Evolutionary conservation across 2,329 filamentous ascomycete species (phyloP), one percentile per base, ranked within the genome.

Genomic region (Ophiostoma ips): DNA sequence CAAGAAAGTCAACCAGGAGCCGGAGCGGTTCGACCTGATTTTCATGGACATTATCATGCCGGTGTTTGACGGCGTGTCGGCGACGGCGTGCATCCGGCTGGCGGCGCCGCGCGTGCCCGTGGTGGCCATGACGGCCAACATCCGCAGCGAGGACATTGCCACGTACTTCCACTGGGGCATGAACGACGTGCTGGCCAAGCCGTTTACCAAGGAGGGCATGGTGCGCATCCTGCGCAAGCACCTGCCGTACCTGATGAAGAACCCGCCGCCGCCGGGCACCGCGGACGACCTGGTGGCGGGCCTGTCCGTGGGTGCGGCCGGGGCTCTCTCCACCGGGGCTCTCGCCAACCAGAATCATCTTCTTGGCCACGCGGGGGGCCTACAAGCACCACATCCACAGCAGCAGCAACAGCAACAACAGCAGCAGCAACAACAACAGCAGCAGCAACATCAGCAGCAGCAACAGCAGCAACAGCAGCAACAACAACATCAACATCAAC

Each of bases 21-120:
- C 64, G 8, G 65, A 67, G 28, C 64, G 74, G 31, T 83, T 76
- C 58, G 78, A 84, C 57, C 67, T 84, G 49, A 87, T 90, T 55
- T 77, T 90, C 55, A 90, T 90, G 85, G 85, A 92, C 62, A 90
- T 98, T 56, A 94, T 98, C 58, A 96, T 98, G 92, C 92, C 92
- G 6, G 84, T 89, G 56, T 73, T 96, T 49, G 92, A 96, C 60
- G 92, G 92, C 58, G 88, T 96, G 6, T 95, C 89, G 15, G 90
- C 92, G 3, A 95, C 88, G 51, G 86, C 92, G 60, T 80, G 95
- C 55, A 95, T 98, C 56, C 81, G 90, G 49, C 86, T 95, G 61
- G 87, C 90, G 55, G 81, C 88, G 55, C 78, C 80, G 35, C 78
- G 81, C 6, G 81, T 85, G 18, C 92, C 92, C 0, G 94, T 98